A percentile compares a stretch with the other conserved stretches of the same genome.
Evolutionary conservation across 2,329 filamentous ascomycete genomes (phyloP).

Genomic region (Herpotrichia juniperi): DNA sequence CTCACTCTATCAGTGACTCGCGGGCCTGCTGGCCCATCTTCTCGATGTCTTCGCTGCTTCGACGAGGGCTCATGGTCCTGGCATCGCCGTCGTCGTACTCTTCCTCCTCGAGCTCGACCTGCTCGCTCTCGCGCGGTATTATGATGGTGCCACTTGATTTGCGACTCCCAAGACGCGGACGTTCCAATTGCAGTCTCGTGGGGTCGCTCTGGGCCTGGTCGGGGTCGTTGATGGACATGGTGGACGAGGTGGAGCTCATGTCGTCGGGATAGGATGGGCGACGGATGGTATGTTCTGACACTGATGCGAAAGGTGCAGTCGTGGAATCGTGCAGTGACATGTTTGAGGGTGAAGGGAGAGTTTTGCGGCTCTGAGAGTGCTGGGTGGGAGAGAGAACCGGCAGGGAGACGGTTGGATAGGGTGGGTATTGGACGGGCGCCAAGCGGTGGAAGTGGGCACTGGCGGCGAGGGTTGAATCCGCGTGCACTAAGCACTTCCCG

Average conservation of each 20-base stretch:
- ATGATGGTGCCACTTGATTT: conserved; percentile 85
- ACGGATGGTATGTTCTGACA: conserved; percentile 27
- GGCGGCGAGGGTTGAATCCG: conserved; percentile 19
- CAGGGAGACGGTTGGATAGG: conserved; percentile 24
- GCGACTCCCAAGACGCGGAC: conserved; percentile 73
- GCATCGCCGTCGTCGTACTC: conserved; percentile 87
- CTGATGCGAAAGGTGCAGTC: conserved; percentile 34
- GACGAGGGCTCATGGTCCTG: conserved; percentile 89
- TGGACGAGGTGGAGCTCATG: conserved; percentile 49
- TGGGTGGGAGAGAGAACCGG: conserved; percentile 15
- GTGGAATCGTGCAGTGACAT: conserved; percentile 17
- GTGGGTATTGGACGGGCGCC: conserved; percentile 21
- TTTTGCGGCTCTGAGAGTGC: conserved; percentile 6
- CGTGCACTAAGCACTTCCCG: conserved; percentile 19
- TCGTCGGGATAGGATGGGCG: conserved; percentile 39
- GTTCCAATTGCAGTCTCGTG: conserved; percentile 51
- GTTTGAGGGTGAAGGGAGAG: conserved; percentile 22
- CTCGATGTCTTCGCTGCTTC: conserved; percentile 90
- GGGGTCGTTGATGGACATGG: conserved; percentile 48
- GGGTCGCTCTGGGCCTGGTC: conserved; percentile 50
- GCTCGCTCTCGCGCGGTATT: conserved; percentile 76
- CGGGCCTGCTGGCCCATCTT: conserved; percentile 83
- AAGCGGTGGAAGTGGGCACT: conserved; percentile 16
- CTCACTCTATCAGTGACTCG: conserved; percentile 65
- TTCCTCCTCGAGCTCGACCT: conserved; percentile 74